A percentile compares a stretch with the other conserved stretches of the same genome.
Evolutionary conservation across 208 protist genomes (phyloP).

Genomic region (Leishmania arabica): DNA sequence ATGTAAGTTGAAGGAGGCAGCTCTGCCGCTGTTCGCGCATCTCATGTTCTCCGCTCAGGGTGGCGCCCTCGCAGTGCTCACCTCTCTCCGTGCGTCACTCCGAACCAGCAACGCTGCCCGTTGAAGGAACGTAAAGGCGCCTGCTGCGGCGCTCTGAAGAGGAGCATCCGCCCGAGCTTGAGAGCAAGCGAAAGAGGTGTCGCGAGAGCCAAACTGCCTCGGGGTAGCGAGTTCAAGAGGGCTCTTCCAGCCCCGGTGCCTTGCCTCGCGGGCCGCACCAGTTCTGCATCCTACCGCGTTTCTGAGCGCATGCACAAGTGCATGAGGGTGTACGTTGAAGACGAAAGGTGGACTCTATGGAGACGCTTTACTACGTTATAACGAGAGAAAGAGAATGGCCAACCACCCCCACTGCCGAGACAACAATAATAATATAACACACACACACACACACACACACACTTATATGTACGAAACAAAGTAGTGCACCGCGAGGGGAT

Average conservation of each 20-base stretch:
- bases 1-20: not conserved
- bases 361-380: slow-evolving; percentile 1
- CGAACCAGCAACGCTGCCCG: not conserved
- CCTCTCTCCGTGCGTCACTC: not conserved
- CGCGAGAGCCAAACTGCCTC: not conserved
- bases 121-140: not conserved
- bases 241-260: not conserved
- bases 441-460: too few species aligned
- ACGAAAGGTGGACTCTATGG: not conserved
- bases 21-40: not conserved
- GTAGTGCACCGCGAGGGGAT: not conserved
- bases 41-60: not conserved
- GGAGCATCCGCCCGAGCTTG: not conserved
- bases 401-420: not conserved
- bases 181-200: not conserved
- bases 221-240: not conserved
- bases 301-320: not conserved
- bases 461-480: not conserved
- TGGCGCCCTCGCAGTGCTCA: not conserved
- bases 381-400: not conserved
- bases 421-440: not conserved
- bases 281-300: not conserved
- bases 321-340: slow-evolving; percentile 4
- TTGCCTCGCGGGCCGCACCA: not conserved
- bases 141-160: not conserved